A percentile compares a stretch with the other conserved stretches of the same genome.
Conservation (phyloP, 1,284 basidiomycete species). For the Naganishia sp. region DNA sequence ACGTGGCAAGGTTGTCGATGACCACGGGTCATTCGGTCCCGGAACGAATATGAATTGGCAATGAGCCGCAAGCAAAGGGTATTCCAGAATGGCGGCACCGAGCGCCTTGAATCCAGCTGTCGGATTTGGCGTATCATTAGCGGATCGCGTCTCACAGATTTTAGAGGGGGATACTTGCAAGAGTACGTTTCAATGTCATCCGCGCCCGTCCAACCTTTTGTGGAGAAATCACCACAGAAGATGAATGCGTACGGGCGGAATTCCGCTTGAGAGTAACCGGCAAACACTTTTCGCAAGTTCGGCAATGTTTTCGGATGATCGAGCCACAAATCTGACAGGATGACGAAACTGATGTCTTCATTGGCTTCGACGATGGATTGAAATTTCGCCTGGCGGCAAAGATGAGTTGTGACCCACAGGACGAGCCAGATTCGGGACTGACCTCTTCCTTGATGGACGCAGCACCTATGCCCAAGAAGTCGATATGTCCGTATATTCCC, state of each 20-base stretch:
- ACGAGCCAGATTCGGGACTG: slow-evolving; percentile 38
- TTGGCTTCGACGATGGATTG: slow-evolving; percentile 49
- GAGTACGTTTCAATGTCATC: slow-evolving; percentile 80
- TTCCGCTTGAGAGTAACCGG: slow-evolving; percentile 81
- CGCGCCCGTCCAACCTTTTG: slow-evolving; percentile 74
- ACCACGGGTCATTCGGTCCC: slow-evolving; percentile 83
- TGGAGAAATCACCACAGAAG: slow-evolving; percentile 93
- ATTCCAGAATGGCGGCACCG: slow-evolving; percentile 78
- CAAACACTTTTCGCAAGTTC: slow-evolving; percentile 80
- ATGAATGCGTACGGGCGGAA: slow-evolving; percentile 85
- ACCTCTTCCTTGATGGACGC: slow-evolving; percentile 92
- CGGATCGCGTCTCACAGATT: background rate
- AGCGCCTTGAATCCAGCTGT: slow-evolving; percentile 82
- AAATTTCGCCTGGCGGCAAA: slow-evolving; percentile 45
- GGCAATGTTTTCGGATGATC: slow-evolving; percentile 80
- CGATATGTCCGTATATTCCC: slow-evolving; percentile 88
- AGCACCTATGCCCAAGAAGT: slow-evolving; percentile 89
- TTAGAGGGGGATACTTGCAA: slow-evolving; percentile 59
- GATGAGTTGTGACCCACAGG: slow-evolving; percentile 5
- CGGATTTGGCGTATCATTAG: background rate
- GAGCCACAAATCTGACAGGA: slow-evolving; percentile 77
- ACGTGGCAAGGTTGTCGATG: slow-evolving; percentile 76
- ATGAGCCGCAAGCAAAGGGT: slow-evolving; percentile 70
- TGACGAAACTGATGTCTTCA: slow-evolving; percentile 79
- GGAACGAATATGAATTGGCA: slow-evolving; percentile 95